phyloP scores from a whole-genome alignment of 768 basidiomycete genomes.

The Rhizopogon salebrosus region DNA sequence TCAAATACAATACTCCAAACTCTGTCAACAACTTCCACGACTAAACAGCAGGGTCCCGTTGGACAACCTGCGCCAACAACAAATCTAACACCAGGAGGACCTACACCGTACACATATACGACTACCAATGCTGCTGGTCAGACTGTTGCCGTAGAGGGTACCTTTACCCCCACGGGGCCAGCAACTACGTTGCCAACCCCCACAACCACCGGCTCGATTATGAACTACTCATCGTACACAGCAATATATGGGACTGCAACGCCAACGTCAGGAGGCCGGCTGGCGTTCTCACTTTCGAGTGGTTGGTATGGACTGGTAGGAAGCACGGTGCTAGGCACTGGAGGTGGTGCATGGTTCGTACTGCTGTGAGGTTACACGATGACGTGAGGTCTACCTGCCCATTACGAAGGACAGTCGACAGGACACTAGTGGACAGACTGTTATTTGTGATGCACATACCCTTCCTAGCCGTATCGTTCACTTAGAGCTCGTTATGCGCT shows the following conservation, averaged over 20 bases:
- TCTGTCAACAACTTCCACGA: conserved; percentile 13
- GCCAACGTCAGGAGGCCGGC: conserved; percentile 20
- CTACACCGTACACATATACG: conserved; percentile 47
- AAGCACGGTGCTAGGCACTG: conserved; percentile 19
- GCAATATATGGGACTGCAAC: conserved; percentile 24
- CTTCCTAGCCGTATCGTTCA: not conserved
- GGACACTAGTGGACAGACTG: not conserved
- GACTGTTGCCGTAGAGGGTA: conserved; percentile 13
- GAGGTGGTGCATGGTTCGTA: conserved; percentile 28
- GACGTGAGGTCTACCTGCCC: not conserved
- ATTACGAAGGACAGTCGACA: not conserved
- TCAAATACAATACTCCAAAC: conserved; percentile 8
- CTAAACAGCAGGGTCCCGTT: conserved; percentile 43
- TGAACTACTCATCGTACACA: conserved; percentile 25
- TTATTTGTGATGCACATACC: not conserved
- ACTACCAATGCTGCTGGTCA: conserved; percentile 34
- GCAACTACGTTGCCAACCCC: conserved; percentile 18
- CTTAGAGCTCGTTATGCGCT: not conserved
- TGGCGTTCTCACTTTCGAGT: conserved; percentile 12
- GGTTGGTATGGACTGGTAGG: conserved; percentile 25
- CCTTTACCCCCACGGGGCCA: conserved; percentile 30
- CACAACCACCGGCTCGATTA: conserved; percentile 22
- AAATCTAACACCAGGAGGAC: conserved; percentile 33
- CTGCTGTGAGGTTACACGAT: conserved; percentile 11
- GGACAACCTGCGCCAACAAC: conserved; percentile 43